Conservation (phyloP, 2,329 filamentous ascomycete genomes). For the Fulvia fulva region DNA sequence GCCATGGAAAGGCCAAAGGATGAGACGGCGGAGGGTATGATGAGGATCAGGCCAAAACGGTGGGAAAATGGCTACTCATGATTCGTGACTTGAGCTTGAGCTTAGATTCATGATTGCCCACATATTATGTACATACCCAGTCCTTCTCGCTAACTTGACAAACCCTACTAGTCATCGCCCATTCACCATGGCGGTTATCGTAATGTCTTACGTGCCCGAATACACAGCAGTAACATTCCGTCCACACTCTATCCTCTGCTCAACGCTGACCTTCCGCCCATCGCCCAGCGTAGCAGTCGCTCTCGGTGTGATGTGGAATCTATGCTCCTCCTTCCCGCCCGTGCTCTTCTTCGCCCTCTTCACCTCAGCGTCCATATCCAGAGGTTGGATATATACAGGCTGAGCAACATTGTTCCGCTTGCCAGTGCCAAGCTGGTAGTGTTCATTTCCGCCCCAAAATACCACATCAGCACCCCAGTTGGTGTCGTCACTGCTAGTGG, state of each 20-base stretch:
- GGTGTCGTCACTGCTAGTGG: slow-evolving; percentile 59
- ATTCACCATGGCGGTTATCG: background rate
- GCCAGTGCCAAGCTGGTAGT: slow-evolving; percentile 87
- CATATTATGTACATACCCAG: background rate
- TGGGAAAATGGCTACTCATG: no score
- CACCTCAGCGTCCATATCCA: slow-evolving; percentile 62
- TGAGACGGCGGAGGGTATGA: no score
- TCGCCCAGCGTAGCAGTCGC: slow-evolving; percentile 62
- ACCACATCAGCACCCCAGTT: slow-evolving; percentile 87
- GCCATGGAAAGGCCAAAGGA: no score
- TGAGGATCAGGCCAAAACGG: no score
- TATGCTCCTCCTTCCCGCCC: slow-evolving; percentile 60
- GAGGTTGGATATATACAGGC: slow-evolving; percentile 73
- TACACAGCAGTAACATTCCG: slow-evolving; percentile 79
- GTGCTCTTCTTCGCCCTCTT: slow-evolving; percentile 58
- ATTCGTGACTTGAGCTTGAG: background rate
- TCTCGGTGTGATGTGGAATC: slow-evolving; percentile 76
- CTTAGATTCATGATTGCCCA: background rate
- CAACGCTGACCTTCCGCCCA: slow-evolving; percentile 68
- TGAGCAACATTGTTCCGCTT: slow-evolving; percentile 74
- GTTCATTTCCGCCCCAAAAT: slow-evolving; percentile 94
- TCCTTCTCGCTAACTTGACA: background rate
- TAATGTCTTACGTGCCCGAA: slow-evolving; percentile 45
- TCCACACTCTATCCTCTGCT: slow-evolving; percentile 87
- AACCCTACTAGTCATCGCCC: background rate